These are phyloP conservation scores for Cucurbita ficifolia DNA, from an alignment of 306 rosid species.

Conservation along the genomic window DNA sequence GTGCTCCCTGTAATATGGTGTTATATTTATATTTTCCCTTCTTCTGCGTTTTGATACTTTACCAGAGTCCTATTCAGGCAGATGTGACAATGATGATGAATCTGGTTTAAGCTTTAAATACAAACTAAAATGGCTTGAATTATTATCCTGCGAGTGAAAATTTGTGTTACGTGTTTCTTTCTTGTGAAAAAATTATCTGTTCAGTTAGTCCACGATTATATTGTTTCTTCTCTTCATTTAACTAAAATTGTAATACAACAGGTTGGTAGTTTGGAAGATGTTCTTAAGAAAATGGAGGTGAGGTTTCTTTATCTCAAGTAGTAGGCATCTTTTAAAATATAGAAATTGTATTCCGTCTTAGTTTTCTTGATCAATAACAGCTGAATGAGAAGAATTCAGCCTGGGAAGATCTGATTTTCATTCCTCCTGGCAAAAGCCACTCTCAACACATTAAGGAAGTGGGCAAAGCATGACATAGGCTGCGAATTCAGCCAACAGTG, in stretches of 20 bases:
- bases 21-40: neutral
- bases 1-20: neutral
- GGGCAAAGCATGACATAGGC: constrained; percentile 27
- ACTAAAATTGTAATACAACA: constrained; percentile 12
- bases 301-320: constrained; percentile 2
- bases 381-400: constrained; percentile 57
- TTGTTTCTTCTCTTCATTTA: neutral
- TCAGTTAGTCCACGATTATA: neutral
- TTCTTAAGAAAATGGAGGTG: constrained; percentile 94
- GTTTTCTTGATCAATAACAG: constrained; percentile 29
- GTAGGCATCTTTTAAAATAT: neutral
- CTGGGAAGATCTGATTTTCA: constrained; percentile 92
- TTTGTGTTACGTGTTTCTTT: neutral
- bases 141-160: neutral
- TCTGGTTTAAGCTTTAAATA: neutral
- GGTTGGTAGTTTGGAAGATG: constrained; percentile 95
- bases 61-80: neutral
- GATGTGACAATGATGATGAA: neutral
- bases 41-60: neutral
- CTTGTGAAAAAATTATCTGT: neutral
- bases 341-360: neutral
- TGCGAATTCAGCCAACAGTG: neutral
- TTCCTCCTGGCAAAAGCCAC: constrained; percentile 87
- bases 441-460: constrained; percentile 74
- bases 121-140: neutral